A percentile compares a stretch with the other conserved stretches of the same genome.
Conservation (phyloP, 164 flowering plant species). For the Macadamia integrifolia region DNA sequence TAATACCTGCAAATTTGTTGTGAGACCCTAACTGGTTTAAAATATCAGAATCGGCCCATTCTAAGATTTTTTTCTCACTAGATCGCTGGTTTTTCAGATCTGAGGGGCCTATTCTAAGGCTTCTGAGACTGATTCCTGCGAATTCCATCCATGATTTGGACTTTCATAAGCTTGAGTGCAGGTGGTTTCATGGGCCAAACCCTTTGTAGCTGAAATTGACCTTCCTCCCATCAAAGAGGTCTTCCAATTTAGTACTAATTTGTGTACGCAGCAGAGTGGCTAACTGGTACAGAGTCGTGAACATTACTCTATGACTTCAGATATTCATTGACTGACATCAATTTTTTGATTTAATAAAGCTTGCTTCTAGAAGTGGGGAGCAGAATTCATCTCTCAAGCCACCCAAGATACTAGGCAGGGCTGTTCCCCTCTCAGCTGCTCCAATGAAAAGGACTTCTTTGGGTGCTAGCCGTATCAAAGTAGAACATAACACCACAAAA, state of each 20-base stretch:
- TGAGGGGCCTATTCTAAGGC: no score
- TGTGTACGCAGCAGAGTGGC: neutral
- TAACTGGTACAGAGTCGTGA: neutral
- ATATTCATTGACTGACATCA: conserved; percentile 12
- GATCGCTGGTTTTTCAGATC: no score
- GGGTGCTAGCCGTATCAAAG: conserved; percentile 30
- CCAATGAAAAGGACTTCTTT: conserved; percentile 47
- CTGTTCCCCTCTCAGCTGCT: conserved; percentile 26
- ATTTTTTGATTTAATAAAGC: conserved; percentile 20
- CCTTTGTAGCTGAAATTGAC: neutral
- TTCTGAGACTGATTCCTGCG: no score
- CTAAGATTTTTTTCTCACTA: no score
- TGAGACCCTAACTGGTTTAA: no score
- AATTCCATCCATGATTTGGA: no score
- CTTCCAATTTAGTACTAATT: neutral
- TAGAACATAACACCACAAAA: conserved; percentile 30
- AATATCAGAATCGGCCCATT: no score
- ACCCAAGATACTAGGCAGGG: conserved; percentile 34
- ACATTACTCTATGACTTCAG: neutral
- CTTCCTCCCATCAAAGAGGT: neutral
- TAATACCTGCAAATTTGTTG: no score
- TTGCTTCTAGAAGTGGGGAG: conserved; percentile 26
- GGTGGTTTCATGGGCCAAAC: no score
- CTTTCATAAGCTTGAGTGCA: no score
- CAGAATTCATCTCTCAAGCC: conserved; percentile 34